These are phyloP conservation scores for Coniochaeta sp. DNA, from an alignment of 2,329 filamentous ascomycete genomes.

Conservation along the genomic window DNA sequence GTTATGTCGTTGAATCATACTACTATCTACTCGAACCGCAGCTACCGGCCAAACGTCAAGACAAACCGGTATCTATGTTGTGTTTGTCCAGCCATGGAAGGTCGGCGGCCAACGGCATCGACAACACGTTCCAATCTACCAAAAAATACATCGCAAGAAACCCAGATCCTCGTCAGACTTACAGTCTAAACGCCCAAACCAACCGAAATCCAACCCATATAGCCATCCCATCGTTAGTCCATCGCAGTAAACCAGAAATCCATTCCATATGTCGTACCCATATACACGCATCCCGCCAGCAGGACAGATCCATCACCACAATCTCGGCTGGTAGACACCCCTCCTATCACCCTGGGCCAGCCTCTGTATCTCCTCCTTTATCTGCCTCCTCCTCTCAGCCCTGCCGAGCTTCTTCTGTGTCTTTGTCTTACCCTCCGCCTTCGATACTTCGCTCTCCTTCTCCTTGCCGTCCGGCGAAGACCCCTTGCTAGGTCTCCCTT, in stretches of 20 bases:
- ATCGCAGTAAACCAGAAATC: background rate
- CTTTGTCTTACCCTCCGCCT: background rate
- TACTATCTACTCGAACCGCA: background rate
- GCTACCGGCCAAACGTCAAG: too few species aligned
- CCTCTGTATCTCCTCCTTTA: slow-evolving; percentile 48
- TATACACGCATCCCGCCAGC: background rate
- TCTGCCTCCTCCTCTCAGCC: slow-evolving; percentile 46
- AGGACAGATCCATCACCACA: slow-evolving; percentile 31
- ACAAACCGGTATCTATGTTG: too few species aligned
- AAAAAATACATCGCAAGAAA: too few species aligned
- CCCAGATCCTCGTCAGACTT: background rate
- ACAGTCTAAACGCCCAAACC: background rate
- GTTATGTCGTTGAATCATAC: background rate
- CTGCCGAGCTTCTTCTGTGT: slow-evolving; percentile 38
- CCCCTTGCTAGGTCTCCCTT: background rate
- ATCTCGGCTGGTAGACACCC: slow-evolving; percentile 37
- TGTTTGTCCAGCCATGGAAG: too few species aligned
- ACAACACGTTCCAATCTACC: too few species aligned
- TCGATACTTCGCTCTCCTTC: slow-evolving; percentile 4
- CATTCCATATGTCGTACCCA: background rate
- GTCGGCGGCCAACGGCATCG: too few species aligned
- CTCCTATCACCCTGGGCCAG: slow-evolving; percentile 33
- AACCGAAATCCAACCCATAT: background rate
- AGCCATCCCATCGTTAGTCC: background rate
- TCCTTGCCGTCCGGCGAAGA: background rate